Conservation (phyloP, 139 green algal species). For the Tetradesmus obliquus region DNA sequence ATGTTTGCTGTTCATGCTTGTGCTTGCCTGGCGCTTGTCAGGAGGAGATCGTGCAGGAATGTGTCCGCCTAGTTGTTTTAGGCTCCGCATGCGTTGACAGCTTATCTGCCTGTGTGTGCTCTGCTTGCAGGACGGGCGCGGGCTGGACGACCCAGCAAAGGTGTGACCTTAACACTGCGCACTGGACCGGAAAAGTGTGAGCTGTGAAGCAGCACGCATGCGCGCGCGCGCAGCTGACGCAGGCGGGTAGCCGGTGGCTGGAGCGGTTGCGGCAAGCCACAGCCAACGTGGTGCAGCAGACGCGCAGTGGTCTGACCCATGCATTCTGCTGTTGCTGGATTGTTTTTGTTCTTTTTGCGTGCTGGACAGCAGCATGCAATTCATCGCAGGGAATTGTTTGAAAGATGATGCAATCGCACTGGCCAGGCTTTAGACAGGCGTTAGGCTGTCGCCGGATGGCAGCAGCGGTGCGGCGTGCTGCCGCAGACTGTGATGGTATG, state of each 20-base stretch:
- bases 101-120: background rate
- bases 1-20: too few relatives aligned
- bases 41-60: background rate
- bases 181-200: too few relatives aligned
- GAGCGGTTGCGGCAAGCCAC: background rate
- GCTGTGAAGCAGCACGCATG: background rate
- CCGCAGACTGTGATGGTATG: background rate
- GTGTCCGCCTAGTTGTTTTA: background rate
- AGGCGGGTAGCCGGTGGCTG: background rate
- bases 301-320: too few relatives aligned
- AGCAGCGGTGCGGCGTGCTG: background rate
- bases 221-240: background rate
- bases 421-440: too few relatives aligned
- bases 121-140: slow-evolving; percentile 36
- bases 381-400: too few relatives aligned
- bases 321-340: too few relatives aligned
- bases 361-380: too few relatives aligned
- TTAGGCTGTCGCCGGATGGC: background rate
- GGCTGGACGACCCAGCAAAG: slow-evolving; percentile 50
- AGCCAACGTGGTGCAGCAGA: too few relatives aligned
- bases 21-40: background rate
- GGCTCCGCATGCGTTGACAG: background rate
- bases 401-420: too few relatives aligned
- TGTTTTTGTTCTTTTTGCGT: too few relatives aligned
- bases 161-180: background rate